These are phyloP conservation scores for Skeletonema grethae DNA, from an alignment of 108 stramenopile genomes.

Conservation along the genomic window DNA sequence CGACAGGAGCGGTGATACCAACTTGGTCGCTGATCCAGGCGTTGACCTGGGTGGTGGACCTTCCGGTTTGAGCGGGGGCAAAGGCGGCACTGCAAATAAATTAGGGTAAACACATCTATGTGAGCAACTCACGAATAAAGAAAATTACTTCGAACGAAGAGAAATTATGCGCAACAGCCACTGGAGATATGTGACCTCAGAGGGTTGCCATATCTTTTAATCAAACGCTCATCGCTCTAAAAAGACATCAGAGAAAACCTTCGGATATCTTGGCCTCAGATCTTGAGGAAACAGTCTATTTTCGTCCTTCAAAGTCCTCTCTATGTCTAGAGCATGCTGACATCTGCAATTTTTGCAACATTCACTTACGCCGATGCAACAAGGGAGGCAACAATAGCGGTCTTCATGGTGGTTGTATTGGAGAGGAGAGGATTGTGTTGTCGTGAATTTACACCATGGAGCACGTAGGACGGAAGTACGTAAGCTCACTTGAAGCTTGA, in stretches of 20 bases:
- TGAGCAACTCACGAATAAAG: background rate
- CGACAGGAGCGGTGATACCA: too few relatives aligned
- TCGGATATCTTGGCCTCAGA: background rate
- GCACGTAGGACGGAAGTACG: background rate
- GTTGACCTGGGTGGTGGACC: conserved; percentile 28
- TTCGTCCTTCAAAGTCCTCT: background rate
- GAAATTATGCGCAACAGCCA: conserved; percentile 62
- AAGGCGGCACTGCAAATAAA: conserved; percentile 22
- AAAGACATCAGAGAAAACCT: background rate
- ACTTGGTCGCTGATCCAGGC: conserved; percentile 76
- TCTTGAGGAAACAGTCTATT: background rate
- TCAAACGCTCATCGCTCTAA: background rate
- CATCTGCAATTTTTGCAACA: background rate
- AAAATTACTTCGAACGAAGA: background rate
- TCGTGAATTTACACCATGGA: background rate
- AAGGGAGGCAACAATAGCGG: conserved; percentile 44
- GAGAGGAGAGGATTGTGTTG: background rate
- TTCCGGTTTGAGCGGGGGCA: conserved; percentile 28
- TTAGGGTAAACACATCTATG: background rate
- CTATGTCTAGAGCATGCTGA: background rate
- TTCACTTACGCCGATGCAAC: conserved; percentile 51
- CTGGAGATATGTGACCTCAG: background rate
- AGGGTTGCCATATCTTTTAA: background rate
- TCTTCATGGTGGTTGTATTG: conserved; percentile 31
- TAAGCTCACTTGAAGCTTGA: background rate